Percentiles rank a stretch among this genome's conserved stretches.
Evolutionary conservation across 2,329 filamentous ascomycete species (phyloP).

Genomic region (Penicillium expansum): DNA sequence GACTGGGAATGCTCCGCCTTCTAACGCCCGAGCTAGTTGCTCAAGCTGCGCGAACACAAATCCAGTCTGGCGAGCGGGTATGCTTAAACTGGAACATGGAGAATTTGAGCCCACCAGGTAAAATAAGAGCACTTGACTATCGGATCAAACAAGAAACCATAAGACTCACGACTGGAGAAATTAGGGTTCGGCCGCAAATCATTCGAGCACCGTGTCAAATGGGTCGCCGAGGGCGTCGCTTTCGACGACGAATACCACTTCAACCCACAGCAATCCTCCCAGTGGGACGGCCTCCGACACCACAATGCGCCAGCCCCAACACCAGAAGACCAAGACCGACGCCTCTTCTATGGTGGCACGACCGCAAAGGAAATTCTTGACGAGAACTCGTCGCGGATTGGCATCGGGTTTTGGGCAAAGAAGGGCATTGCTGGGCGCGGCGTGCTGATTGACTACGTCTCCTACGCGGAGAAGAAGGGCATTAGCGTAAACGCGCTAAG

Average conservation of each 20-base stretch:
- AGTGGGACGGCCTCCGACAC: slow-evolving; percentile 55
- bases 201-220: slow-evolving; percentile 54
- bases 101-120: slow-evolving; percentile 51
- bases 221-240: slow-evolving; percentile 42
- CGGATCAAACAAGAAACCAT: too few relatives aligned
- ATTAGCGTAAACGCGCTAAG: slow-evolving; percentile 34
- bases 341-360: slow-evolving; percentile 39
- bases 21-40: slow-evolving; percentile 55
- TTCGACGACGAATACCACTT: slow-evolving; percentile 54
- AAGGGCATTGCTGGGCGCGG: slow-evolving; percentile 42
- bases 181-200: slow-evolving; percentile 53
- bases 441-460: slow-evolving; percentile 41
- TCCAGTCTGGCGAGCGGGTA: slow-evolving; percentile 53
- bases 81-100: slow-evolving; percentile 57
- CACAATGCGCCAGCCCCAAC: slow-evolving; percentile 47
- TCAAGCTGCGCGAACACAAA: slow-evolving; percentile 51
- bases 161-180: slow-evolving; percentile 19
- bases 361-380: slow-evolving; percentile 37
- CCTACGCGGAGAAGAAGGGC: slow-evolving; percentile 35
- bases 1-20: slow-evolving; percentile 52
- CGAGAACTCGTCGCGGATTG: slow-evolving; percentile 32
- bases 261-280: slow-evolving; percentile 54
- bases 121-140: neutral
- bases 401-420: slow-evolving; percentile 40
- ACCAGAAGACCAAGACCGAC: slow-evolving; percentile 27